Evolutionary conservation across 345 rosid genomes (phyloP), one percentile per base, ranked within the genome.

Genomic region (Noccaea bulbosa): DNA sequence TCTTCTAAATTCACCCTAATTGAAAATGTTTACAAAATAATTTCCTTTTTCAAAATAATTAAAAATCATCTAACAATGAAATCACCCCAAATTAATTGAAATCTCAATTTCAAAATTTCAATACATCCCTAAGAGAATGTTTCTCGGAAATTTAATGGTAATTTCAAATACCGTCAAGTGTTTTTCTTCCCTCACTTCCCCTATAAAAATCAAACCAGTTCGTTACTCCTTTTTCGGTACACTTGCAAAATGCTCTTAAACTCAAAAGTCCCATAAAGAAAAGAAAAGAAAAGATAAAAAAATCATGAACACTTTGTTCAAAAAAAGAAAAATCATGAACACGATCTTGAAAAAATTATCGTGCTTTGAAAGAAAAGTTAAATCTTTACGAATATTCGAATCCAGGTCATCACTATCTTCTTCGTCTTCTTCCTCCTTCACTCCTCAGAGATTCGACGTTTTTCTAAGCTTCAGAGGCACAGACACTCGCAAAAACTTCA

Each of bases 401-500:
- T 40, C 79, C 11, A 69, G 35, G 49, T 48, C 75, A 53, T 34
- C 79, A 62, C 7, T 56, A 6, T 56, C 75, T 33, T 63, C 71
- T 6, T 41, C 72, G 0, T 62, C 65, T 20, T 70, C 76, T 58
- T 65, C 52, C 2, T 77, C 77, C 7, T 66, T 71, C 33, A 59
- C 64, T 43, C 64, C 73, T 12, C 10, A 5, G n/a, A 65, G 0
- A 5, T 71, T 44, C 71, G 77, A 75, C 20, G 82, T 75, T 35
- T 79, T 79, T 12, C 34, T 79, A 4, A 79, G 82, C 24, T 79
- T 71, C 49, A 61, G 82, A 71, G 82, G 79, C 32, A 40, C 53
- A 43, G 79, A 79, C 59, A 79, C 77, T 7, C 77, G 82, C 48
- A 70, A 37, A 2, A 71, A 27, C 48, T 75, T 79, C 66, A 4